These are phyloP conservation scores for Geoglossum glabrum DNA, from an alignment of 495 filamentous ascomycete species.

Conservation along the genomic window DNA sequence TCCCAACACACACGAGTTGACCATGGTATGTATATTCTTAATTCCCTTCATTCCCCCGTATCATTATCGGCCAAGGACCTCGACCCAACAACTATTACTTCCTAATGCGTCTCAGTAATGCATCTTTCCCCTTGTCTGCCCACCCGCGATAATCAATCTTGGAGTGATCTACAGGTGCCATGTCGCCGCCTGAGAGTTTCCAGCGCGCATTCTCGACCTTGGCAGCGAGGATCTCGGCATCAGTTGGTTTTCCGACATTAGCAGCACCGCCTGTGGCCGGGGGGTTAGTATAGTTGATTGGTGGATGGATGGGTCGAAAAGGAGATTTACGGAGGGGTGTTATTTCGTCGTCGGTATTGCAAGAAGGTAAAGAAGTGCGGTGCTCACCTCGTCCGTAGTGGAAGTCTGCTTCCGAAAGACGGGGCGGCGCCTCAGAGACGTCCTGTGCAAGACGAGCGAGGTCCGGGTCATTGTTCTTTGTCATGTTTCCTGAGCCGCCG, in stretches of 20 bases:
- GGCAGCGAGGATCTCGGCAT: background rate
- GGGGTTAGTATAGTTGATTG: background rate
- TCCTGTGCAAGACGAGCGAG: conserved; percentile 66
- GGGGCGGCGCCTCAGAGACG: conserved; percentile 21
- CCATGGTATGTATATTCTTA: too few relatives aligned
- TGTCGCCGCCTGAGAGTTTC: background rate
- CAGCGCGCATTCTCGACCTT: conserved; percentile 4
- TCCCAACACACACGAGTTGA: too few relatives aligned
- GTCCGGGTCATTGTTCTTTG: conserved; percentile 38
- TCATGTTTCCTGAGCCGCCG: conserved; percentile 58
- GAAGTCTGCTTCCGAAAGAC: background rate
- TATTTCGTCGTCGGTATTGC: too few relatives aligned
- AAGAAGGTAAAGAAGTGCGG: background rate
- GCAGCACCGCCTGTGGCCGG: background rate
- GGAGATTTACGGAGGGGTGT: background rate
- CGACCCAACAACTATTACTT: background rate
- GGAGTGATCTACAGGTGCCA: background rate
- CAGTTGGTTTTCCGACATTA: background rate
- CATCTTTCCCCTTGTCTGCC: conserved; percentile 5
- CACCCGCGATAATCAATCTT: conserved; percentile 3
- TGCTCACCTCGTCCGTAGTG: conserved; percentile 1
- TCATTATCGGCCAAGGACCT: too few relatives aligned
- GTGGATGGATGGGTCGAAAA: too few relatives aligned
- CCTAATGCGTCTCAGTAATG: background rate
- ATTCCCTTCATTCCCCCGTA: too few relatives aligned